Percentiles rank a stretch among this genome's conserved stretches.
These are phyloP conservation scores for Ceratobasidium sp. DNA, from an alignment of 1,284 basidiomycete genomes.

Conservation along the genomic window DNA sequence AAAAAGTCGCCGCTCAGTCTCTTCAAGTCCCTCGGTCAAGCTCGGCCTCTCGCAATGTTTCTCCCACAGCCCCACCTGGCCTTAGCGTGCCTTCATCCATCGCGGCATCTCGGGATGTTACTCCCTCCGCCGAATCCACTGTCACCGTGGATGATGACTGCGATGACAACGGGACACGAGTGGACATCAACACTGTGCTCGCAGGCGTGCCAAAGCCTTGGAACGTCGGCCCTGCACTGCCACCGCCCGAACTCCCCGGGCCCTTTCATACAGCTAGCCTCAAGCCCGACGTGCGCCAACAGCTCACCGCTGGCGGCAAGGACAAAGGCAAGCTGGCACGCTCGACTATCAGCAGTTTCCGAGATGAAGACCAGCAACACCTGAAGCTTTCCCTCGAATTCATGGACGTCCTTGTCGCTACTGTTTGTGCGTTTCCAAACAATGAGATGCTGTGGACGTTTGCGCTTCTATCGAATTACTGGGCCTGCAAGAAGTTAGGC, in stretches of 20 bases:
- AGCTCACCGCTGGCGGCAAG: not conserved
- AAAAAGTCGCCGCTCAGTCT: not conserved
- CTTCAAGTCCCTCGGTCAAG: not conserved
- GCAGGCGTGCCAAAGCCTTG: not conserved
- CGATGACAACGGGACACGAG: not conserved
- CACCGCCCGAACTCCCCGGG: not conserved
- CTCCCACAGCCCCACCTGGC: not conserved
- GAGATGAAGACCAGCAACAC: not conserved
- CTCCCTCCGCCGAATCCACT: slow-evolving; percentile 1
- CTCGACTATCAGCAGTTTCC: not conserved
- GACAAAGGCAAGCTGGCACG: not conserved
- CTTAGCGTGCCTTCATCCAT: not conserved
- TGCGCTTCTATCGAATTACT: not conserved
- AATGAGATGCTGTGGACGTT: not conserved
- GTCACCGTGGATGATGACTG: not conserved
- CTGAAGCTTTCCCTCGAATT: not conserved
- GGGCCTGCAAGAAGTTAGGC: not conserved
- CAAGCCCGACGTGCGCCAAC: not conserved
- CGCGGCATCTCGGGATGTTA: not conserved
- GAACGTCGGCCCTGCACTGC: not conserved
- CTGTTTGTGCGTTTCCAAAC: not conserved
- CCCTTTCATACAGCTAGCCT: not conserved
- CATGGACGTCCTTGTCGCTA: not conserved
- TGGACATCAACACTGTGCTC: not conserved
- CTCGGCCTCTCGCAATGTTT: not conserved